These are phyloP conservation scores for Excoecaria agallocha DNA, from an alignment of 345 rosid species.

Conservation along the genomic window DNA sequence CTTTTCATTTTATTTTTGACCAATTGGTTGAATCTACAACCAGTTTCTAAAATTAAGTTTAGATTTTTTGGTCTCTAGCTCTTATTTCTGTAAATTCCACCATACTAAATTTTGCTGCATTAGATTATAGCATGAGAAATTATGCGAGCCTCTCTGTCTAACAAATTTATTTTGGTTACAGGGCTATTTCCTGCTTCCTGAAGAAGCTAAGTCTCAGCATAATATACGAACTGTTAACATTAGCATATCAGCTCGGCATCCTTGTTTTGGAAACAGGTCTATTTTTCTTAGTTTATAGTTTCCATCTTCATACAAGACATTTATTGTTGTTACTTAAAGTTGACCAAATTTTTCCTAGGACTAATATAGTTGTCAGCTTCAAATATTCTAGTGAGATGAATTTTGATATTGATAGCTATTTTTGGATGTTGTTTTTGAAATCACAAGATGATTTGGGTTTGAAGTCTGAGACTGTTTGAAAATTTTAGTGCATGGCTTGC, in stretches of 20 bases:
- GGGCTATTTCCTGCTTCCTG: conserved; percentile 96
- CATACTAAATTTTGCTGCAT: conserved; percentile 4
- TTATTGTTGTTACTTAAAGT: background rate
- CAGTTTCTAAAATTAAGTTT: background rate
- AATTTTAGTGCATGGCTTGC: background rate
- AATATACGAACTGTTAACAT: conserved; percentile 74
- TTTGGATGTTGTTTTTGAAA: background rate
- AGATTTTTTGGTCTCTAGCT: background rate
- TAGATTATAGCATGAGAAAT: background rate
- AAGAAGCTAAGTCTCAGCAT: conserved; percentile 79
- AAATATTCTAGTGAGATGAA: background rate
- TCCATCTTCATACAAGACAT: background rate
- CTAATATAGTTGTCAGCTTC: background rate
- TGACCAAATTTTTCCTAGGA: background rate
- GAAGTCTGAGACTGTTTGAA: background rate
- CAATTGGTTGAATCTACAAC: background rate
- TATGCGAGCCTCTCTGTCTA: background rate
- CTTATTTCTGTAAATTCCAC: conserved; percentile 1
- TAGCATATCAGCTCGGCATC: conserved; percentile 86
- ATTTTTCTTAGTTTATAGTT: conserved; percentile 5
- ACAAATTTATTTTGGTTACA: conserved; percentile 24
- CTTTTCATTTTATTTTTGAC: background rate
- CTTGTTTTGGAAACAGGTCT: conserved; percentile 99
- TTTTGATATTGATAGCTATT: background rate
- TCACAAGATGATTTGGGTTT: background rate